Base-by-base conservation (phyloP, 345 rosid species). In the Viola odorata region DNA sequence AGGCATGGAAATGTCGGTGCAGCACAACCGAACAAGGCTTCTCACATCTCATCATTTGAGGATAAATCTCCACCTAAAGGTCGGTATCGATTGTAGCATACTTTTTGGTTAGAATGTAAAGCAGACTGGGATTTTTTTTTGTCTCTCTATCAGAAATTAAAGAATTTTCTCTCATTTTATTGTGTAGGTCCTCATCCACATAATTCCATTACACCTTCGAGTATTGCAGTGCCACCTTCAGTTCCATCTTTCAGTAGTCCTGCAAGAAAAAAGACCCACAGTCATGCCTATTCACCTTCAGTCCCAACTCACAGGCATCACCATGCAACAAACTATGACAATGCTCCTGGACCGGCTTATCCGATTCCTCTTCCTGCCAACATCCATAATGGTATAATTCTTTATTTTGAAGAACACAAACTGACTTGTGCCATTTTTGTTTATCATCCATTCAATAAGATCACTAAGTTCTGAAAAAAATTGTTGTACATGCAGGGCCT, bases 211-310 rank as follows among this genome's bases (percentile, higher is more conserved):
- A 71, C 75, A 62, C 81, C 82, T 64, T 66, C 82, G 14, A 81
- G 84, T 67, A 85, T 83, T 52, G 66, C 86, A 6, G 65, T 74
- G 64, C 79, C 80, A 63, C 88, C 91, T 45, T 75, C 83, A 7
- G 37, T 49, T 37, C 16, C 78, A 41, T 72, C 75, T 49, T 56
- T 45, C 55, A 60, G 58, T 13, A 57, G 51, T 53, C 74, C 78
- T 54, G 63, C 52, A 47, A 64, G 59, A 41, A 69, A 62, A 60
- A 58, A 71, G 80, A 17, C 42, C 23, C 74, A 58, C 9, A 50
- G 65, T 53, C 72, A 71, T 58, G 77, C 72, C 39, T 52, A 60
- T 72, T 63, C 75, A 4, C 82, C 81, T 64, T 65, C 69, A 9
- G 10, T 60, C 23, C 57, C 78, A 48, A 56, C 48, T 54, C 73